Conservation (phyloP, 2,329 filamentous ascomycete species). For the Pseudogymnoascus sp. region DNA sequence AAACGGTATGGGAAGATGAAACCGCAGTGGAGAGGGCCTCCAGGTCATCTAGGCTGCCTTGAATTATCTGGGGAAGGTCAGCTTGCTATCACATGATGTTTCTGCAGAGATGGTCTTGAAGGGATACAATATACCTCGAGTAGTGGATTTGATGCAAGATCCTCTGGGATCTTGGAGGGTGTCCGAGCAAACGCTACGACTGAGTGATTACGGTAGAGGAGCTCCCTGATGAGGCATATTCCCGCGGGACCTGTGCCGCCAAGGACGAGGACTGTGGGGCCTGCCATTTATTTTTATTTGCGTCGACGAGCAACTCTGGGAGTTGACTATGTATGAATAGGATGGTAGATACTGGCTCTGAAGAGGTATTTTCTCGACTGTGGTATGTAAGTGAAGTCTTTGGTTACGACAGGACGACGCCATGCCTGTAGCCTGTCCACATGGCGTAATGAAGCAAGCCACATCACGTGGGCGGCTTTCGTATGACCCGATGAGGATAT, state of each 20-base stretch:
- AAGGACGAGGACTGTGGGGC: conserved; percentile 18
- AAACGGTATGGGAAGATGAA: conserved; percentile 13
- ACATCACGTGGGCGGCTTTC: neutral
- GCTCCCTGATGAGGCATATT: conserved; percentile 20
- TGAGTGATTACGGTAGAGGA: conserved; percentile 20
- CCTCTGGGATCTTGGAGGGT: conserved; percentile 21
- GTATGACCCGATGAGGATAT: conserved; percentile 1
- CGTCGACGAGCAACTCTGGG: too few species aligned
- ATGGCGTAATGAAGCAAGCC: conserved; percentile 1
- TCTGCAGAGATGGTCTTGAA: conserved; percentile 20
- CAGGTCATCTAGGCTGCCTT: neutral
- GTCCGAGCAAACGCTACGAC: conserved; percentile 22
- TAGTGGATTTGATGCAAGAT: conserved; percentile 19
- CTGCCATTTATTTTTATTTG: neutral
- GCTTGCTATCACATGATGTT: conserved; percentile 20
- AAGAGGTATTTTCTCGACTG: neutral
- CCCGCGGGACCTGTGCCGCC: conserved; percentile 22
- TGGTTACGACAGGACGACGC: neutral
- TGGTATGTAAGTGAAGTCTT: neutral
- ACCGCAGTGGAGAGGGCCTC: conserved; percentile 21
- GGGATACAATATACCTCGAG: conserved; percentile 10
- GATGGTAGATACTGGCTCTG: neutral
- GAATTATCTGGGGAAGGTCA: conserved; percentile 19
- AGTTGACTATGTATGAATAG: neutral
- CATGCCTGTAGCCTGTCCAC: neutral